Conservation (phyloP, 78 protist species). For the Dictyostelium brefeldianum region DNA sequence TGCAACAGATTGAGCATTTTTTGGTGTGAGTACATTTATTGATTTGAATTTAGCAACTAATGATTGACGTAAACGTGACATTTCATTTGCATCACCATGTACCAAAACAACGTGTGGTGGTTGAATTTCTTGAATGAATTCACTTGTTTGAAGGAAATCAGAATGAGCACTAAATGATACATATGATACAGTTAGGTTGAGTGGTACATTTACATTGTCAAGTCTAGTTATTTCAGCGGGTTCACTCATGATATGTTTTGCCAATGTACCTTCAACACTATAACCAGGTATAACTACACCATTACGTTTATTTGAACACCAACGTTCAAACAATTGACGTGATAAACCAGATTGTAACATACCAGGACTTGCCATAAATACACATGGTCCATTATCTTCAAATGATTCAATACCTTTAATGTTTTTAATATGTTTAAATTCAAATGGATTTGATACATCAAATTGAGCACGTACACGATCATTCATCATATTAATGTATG, state of each 20-base stretch:
- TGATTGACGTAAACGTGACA: constrained; percentile 82
- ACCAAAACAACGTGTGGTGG: constrained; percentile 93
- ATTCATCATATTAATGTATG: constrained; percentile 96
- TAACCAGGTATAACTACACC: constrained; percentile 96
- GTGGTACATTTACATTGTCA: constrained; percentile 66
- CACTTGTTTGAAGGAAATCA: constrained; percentile 93
- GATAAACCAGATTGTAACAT: constrained; percentile 94
- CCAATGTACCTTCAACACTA: constrained; percentile 96
- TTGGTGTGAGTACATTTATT: constrained; percentile 72
- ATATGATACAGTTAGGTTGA: constrained; percentile 73
- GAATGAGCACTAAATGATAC: constrained; percentile 97
- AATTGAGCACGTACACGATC: constrained; percentile 81
- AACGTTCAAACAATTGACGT: constrained; percentile 94
- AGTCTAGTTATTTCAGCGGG: constrained; percentile 64
- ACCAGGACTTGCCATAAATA: constrained; percentile 97
- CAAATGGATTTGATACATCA: constrained; percentile 93
- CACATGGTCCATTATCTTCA: constrained; percentile 94
- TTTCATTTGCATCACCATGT: constrained; percentile 94
- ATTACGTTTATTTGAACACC: constrained; percentile 91
- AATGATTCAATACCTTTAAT: constrained; percentile 80
- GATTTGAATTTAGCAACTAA: constrained; percentile 69
- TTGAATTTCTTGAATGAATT: constrained; percentile 89
- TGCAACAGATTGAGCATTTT: constrained; percentile 52
- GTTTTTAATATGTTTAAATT: constrained; percentile 91
- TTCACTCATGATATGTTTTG: constrained; percentile 81